Evolutionary conservation across 192 early-diverging fungal genomes (phyloP).

Genomic region (Dispira parvispora): DNA sequence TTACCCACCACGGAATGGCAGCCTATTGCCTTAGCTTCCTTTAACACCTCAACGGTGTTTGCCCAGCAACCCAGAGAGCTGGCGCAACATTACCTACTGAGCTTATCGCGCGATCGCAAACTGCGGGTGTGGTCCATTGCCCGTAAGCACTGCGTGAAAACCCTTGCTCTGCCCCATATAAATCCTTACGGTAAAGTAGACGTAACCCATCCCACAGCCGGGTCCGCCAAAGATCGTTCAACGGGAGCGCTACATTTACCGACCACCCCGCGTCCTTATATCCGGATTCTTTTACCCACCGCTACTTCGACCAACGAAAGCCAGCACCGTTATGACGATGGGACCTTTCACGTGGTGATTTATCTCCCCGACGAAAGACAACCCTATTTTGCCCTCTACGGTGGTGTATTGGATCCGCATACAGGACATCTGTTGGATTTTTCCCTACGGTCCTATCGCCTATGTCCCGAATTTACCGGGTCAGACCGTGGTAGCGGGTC

Average conservation of each 20-base stretch:
- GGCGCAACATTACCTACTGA: background rate
- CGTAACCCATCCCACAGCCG: background rate
- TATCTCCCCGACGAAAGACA: constrained; percentile 27
- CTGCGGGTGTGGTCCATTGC: background rate
- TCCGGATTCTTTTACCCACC: background rate
- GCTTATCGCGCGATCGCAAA: background rate
- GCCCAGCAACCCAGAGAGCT: background rate
- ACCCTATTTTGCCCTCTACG: constrained; percentile 27
- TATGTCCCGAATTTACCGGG: background rate
- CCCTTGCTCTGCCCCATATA: background rate
- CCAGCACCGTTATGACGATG: background rate
- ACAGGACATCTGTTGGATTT: background rate
- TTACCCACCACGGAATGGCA: background rate
- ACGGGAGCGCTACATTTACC: background rate
- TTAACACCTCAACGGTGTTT: background rate
- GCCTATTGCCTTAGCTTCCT: background rate
- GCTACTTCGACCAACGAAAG: background rate
- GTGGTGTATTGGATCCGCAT: constrained; percentile 14
- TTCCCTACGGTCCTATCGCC: background rate
- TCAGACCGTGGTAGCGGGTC: background rate
- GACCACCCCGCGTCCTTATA: background rate
- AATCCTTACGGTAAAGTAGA: background rate
- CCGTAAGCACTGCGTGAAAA: background rate
- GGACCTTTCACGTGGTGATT: constrained; percentile 23
- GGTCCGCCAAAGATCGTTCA: background rate